These are phyloP conservation scores for Rhododendron molle DNA, from an alignment of 148 eudicot genomes.

Conservation along the genomic window DNA sequence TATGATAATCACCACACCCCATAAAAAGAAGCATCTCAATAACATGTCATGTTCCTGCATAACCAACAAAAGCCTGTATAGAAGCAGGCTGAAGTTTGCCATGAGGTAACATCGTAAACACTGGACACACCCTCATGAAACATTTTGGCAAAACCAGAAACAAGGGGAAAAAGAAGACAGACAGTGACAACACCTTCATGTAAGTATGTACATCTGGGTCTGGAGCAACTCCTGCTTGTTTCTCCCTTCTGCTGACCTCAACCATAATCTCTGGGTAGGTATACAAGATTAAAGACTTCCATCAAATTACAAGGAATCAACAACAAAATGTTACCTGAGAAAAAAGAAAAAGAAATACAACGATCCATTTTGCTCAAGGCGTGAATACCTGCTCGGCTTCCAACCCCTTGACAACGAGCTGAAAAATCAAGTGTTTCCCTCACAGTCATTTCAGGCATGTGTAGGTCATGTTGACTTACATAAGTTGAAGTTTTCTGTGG, in stretches of 20 bases:
- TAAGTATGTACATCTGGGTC: slow-evolving; percentile 70
- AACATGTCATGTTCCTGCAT: neutral
- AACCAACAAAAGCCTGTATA: neutral
- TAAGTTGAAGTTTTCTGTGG: slow-evolving; percentile 80
- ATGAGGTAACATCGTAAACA: neutral
- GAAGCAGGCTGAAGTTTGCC: neutral
- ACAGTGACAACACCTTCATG: slow-evolving; percentile 56
- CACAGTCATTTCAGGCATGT: slow-evolving; percentile 77
- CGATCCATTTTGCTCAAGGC: neutral
- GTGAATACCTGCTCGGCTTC: slow-evolving; percentile 60
- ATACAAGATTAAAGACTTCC: neutral
- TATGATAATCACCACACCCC: neutral
- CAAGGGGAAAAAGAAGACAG: neutral
- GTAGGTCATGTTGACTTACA: slow-evolving; percentile 65
- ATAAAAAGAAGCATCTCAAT: neutral
- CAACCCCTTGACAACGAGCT: slow-evolving; percentile 78
- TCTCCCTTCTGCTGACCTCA: slow-evolving; percentile 72
- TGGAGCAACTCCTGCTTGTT: slow-evolving; percentile 62
- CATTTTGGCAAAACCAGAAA: neutral
- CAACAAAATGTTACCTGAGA: neutral
- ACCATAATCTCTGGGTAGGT: slow-evolving; percentile 38
- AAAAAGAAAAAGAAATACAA: neutral
- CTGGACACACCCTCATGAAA: neutral
- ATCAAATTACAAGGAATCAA: slow-evolving; percentile 15
- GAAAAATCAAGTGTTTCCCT: slow-evolving; percentile 78